phyloP scores from a whole-genome alignment of 306 rosid genomes.

The Sindora glabra region DNA sequence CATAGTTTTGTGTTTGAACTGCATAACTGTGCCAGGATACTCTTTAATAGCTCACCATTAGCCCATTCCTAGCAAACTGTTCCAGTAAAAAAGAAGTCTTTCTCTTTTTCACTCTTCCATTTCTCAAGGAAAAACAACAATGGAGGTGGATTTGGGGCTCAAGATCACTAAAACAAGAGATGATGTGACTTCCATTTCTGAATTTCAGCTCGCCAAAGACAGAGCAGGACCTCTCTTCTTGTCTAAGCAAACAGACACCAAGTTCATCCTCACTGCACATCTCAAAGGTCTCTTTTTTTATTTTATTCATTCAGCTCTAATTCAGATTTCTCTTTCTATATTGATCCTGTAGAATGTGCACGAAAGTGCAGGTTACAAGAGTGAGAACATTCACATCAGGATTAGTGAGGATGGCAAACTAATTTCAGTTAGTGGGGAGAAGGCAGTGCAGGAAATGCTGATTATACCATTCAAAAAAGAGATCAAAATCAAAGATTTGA shows the following conservation, averaged over 20 bases:
- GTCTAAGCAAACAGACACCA: constrained; percentile 42
- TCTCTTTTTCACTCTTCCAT: neutral
- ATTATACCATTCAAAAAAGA: constrained; percentile 51
- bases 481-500: constrained; percentile 34
- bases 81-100: neutral
- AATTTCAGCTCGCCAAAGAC: constrained; percentile 45
- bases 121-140: constrained; percentile 7
- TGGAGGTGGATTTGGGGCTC: constrained; percentile 68
- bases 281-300: constrained; percentile 47
- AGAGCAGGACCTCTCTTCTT: constrained; percentile 43
- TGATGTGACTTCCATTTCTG: constrained; percentile 36
- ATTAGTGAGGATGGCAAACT: constrained; percentile 54
- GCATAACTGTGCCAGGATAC: neutral
- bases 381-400: constrained; percentile 39
- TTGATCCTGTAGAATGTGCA: neutral
- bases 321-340: neutral
- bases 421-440: constrained; percentile 45
- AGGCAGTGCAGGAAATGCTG: constrained; percentile 53
- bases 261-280: constrained; percentile 53
- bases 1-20: too few species aligned
- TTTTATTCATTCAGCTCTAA: neutral
- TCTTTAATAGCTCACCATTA: neutral
- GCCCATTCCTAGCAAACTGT: too few species aligned
- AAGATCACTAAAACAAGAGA: constrained; percentile 50
- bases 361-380: constrained; percentile 45